phyloP scores from a whole-genome alignment of 129 eudicot genomes.

The Saussurea involucrata region DNA sequence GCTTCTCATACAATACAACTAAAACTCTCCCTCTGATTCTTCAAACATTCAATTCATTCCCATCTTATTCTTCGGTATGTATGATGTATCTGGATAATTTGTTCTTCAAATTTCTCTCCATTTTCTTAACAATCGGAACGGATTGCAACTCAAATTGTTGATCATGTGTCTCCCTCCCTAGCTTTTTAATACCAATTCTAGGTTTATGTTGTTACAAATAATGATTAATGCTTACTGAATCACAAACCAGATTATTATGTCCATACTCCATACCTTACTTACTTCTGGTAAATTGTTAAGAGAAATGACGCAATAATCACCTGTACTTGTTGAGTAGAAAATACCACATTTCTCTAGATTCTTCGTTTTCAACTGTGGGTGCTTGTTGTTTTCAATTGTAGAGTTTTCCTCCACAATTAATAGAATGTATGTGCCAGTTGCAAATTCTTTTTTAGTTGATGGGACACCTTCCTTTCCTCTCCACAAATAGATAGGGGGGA shows the following conservation, averaged over 20 bases:
- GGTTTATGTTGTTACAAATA: too few relatives aligned
- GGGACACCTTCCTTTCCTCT: background rate
- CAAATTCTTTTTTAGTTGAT: background rate
- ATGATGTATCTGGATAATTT: slow-evolving; percentile 5
- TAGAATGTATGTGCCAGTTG: too few relatives aligned
- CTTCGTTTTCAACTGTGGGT: too few relatives aligned
- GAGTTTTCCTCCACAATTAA: too few relatives aligned
- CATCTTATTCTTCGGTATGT: background rate
- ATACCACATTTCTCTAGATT: background rate
- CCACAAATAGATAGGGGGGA: background rate
- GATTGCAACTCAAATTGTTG: background rate
- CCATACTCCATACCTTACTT: background rate
- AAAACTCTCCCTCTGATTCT: background rate
- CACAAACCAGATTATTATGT: background rate
- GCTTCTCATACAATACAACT: background rate
- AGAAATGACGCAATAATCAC: background rate
- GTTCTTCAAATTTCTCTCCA: background rate
- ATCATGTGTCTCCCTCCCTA: too few relatives aligned
- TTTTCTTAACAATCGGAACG: background rate
- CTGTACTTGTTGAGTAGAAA: background rate
- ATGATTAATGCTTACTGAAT: background rate
- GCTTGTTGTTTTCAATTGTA: too few relatives aligned
- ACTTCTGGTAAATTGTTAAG: too few relatives aligned
- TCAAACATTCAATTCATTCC: slow-evolving; percentile 3
- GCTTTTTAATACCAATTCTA: background rate